Evolutionary conservation across 208 protist species (phyloP).

Genomic region (Acanthamoeba royreba): DNA sequence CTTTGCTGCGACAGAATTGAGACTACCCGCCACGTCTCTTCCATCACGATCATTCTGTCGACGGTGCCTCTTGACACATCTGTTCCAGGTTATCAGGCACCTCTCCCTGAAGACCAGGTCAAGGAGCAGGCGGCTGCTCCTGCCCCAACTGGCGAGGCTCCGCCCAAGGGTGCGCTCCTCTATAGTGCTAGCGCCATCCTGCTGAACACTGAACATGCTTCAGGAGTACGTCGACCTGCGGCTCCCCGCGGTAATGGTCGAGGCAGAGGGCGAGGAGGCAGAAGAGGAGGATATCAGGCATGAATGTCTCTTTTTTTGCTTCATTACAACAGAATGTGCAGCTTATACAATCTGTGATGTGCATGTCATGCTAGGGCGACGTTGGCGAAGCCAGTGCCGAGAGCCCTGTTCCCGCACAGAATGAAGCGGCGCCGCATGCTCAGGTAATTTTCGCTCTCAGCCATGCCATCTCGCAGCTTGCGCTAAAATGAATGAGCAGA

Average conservation of each 20-base stretch:
- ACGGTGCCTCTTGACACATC: constrained; percentile 7
- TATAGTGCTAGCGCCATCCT: background rate
- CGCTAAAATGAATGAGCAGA: background rate
- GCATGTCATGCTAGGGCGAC: too few relatives aligned
- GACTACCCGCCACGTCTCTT: constrained; percentile 44
- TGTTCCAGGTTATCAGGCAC: constrained; percentile 27
- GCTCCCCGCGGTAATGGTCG: background rate
- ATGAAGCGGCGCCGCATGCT: background rate
- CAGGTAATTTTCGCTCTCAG: background rate
- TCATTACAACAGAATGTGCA: background rate
- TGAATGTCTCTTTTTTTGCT: background rate
- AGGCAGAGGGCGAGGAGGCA: background rate
- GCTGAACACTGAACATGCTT: background rate
- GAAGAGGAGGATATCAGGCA: background rate
- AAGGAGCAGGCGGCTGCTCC: background rate
- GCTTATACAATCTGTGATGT: background rate
- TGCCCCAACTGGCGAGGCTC: background rate
- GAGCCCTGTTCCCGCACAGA: too few relatives aligned
- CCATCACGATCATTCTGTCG: constrained; percentile 41
- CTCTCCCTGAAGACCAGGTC: constrained; percentile 28
- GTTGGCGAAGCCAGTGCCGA: too few relatives aligned
- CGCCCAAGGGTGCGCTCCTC: background rate
- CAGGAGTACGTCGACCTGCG: background rate
- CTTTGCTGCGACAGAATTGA: background rate
- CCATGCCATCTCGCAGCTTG: too few relatives aligned